phyloP scores from a whole-genome alignment of 768 basidiomycete species.

The Hortiboletus flavorubellus region DNA sequence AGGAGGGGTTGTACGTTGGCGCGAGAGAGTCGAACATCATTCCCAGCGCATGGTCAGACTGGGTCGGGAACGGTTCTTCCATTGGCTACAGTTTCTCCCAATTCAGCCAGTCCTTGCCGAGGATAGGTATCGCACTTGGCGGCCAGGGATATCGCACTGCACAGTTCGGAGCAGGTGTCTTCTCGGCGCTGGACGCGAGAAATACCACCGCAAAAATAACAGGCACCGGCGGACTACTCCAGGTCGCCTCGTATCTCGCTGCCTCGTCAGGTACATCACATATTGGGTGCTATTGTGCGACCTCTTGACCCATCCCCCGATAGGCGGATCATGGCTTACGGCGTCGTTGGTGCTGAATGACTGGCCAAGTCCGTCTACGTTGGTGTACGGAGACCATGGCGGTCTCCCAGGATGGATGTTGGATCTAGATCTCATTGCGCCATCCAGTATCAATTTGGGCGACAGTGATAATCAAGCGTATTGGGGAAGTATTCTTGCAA shows the following conservation, averaged over 20 bases:
- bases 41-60: conserved; percentile 51
- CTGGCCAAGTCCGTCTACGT: conserved; percentile 52
- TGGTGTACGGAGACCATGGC: conserved; percentile 56
- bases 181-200: conserved; percentile 58
- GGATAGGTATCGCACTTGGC: conserved; percentile 61
- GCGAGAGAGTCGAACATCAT: conserved; percentile 40
- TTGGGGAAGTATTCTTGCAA: conserved; percentile 52
- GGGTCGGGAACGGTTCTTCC: conserved; percentile 53
- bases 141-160: conserved; percentile 72
- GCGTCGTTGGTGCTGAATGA: conserved; percentile 63
- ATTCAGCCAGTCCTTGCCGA: conserved; percentile 44
- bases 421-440: conserved; percentile 53
- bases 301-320: not conserved
- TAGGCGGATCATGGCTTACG: conserved; percentile 67
- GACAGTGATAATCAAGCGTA: conserved; percentile 47
- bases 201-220: conserved; percentile 53
- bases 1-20: conserved; percentile 47
- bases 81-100: conserved; percentile 51
- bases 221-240: conserved; percentile 66
- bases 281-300: not conserved
- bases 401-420: conserved; percentile 53
- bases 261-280: conserved; percentile 55
- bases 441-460: conserved; percentile 47
- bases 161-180: conserved; percentile 57
- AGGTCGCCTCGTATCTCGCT: conserved; percentile 66